Evolutionary conservation across 1,284 basidiomycete genomes (phyloP), one percentile per base, ranked within the genome.

Genomic region (Boletus albobrunnescens): DNA sequence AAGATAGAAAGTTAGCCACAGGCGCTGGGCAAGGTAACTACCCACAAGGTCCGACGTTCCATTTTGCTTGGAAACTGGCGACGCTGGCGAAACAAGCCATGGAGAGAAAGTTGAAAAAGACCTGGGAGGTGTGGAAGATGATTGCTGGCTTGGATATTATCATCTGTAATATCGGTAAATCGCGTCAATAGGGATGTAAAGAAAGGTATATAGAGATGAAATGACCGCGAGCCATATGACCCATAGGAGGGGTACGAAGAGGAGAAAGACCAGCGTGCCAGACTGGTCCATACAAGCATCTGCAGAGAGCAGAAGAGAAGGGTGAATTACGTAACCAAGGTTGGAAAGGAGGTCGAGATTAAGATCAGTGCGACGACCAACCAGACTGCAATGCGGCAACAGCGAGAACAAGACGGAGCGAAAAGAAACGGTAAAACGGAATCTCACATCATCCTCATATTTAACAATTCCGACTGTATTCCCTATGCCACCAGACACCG

Each of bases 31-130:
- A n/a, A 2, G 32, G 38, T 28, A 13, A 6, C 12, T 28, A 41
- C 90, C 60, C 60, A 93, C 91, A 93, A 44, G 90, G 88, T 4
- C 87, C 87, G 33, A 94, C 77, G 16, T 72, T 57, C 80, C 81
- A 92, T 57, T 87, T 85, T 6, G 85, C 82, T 57, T 95, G 92
- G 65, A 94, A 95, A 17, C 75, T 74, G 0, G 91, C 91, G 3
- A 91, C 86, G 54, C 85, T 85, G 4, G 85, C 91, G 60, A 90
- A 91, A 61, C 88, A 92, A 46, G 84, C 87, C 80, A 94, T 86
- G 10, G 88, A 82, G 38, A 94, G 75, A 63, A 94, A 94, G 63
- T 87, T 85, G 79, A 94, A 91, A 74, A 94, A 92, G 46, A 81
- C 76, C 73, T 93, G 84, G 2, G 76, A 80, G 19, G 76, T 66